Evolutionary conservation across 257 asterid genomes (phyloP).

Genomic region (Jacaranda mimosifolia): DNA sequence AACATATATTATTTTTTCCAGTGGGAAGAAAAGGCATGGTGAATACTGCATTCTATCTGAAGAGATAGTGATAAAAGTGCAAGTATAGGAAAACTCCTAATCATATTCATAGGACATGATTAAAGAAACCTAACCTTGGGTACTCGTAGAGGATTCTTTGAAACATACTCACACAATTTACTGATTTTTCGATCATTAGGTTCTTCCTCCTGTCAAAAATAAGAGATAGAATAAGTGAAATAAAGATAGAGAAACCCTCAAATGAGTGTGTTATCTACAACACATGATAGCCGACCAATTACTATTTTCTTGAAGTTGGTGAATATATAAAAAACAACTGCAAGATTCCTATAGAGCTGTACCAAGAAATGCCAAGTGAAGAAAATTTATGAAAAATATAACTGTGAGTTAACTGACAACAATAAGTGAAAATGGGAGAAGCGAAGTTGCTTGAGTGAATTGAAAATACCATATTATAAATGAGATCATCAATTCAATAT

Average conservation of each 20-base stretch:
- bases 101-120: constrained; percentile 21
- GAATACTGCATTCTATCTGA: neutral
- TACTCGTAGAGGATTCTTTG: constrained; percentile 81
- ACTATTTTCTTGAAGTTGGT: constrained; percentile 9
- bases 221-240: constrained; percentile 34
- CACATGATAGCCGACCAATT: constrained; percentile 11
- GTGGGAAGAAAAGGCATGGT: neutral
- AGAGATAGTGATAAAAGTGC: neutral
- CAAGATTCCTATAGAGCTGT: neutral
- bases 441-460: neutral
- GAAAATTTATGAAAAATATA: neutral
- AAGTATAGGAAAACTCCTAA: constrained; percentile 9
- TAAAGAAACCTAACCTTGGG: constrained; percentile 67
- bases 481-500: neutral
- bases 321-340: neutral
- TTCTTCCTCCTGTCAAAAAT: constrained; percentile 66
- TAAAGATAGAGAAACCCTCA: constrained; percentile 16
- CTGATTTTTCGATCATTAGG: constrained; percentile 76
- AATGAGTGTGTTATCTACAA: constrained; percentile 14
- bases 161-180: constrained; percentile 81
- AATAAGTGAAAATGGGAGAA: neutral
- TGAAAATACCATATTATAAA: constrained; percentile 2
- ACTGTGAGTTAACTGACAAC: neutral
- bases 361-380: neutral
- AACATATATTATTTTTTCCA: constrained; percentile 15